Percentiles rank a stretch among this genome's conserved stretches.
These are phyloP conservation scores for Orbilia ellipsospora DNA, from an alignment of 2,329 filamentous ascomycete species.

Conservation along the genomic window DNA sequence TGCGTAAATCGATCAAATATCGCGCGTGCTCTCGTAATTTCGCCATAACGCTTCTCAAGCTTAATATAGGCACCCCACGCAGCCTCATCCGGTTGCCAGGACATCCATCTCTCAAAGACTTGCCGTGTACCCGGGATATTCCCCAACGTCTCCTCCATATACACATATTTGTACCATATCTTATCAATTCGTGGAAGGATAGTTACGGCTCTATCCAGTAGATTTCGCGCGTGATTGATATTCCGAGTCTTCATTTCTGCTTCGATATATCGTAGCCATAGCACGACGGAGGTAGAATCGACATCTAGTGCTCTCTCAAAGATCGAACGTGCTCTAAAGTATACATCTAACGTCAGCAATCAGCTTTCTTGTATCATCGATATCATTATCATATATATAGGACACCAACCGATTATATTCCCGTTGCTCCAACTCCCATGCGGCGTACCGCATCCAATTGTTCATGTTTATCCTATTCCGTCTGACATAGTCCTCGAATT, in stretches of 20 bases:
- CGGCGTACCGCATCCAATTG: constrained; percentile 98
- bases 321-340: constrained; percentile 79
- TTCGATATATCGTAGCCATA: constrained; percentile 95
- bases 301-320: constrained; percentile 96
- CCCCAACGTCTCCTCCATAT: constrained; percentile 97
- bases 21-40: constrained; percentile 87
- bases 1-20: constrained; percentile 92
- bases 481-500: constrained; percentile 97
- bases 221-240: constrained; percentile 95
- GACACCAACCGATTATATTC: constrained; percentile 73
- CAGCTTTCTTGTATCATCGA: constrained; percentile 36
- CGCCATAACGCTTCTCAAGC: constrained; percentile 92
- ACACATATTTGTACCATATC: constrained; percentile 99
- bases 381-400: neutral
- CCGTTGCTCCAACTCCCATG: constrained; percentile 98
- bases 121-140: constrained; percentile 92
- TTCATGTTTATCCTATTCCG: constrained; percentile 95
- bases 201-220: constrained; percentile 93
- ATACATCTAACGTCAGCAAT: constrained; percentile 47
- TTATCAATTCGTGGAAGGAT: constrained; percentile 92
- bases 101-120: constrained; percentile 98
- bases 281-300: constrained; percentile 82
- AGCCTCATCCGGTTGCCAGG: constrained; percentile 95
- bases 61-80: constrained; percentile 98
- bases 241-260: constrained; percentile 94